A percentile compares a stretch with the other conserved stretches of the same genome.
These are phyloP conservation scores for Rossbeevera mucosa DNA, from an alignment of 768 basidiomycete species.

Conservation along the genomic window DNA sequence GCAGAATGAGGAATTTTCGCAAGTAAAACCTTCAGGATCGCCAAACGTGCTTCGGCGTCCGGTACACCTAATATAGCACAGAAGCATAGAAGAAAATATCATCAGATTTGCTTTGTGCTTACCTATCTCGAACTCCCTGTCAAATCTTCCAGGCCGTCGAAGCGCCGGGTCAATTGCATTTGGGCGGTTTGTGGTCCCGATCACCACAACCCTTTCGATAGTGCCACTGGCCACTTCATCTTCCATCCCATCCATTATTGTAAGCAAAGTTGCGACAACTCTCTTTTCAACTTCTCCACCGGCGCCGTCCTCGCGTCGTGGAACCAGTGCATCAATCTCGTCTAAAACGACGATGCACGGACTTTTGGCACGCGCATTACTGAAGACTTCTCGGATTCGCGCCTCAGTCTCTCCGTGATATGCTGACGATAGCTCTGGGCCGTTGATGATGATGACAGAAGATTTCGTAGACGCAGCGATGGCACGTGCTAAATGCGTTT, in stretches of 20 bases:
- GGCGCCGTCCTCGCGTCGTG: constrained; percentile 80
- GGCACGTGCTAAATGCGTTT: constrained; percentile 92
- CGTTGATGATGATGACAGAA: constrained; percentile 89
- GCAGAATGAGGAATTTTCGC: constrained; percentile 75
- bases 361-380: constrained; percentile 70
- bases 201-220: constrained; percentile 73
- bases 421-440: constrained; percentile 90
- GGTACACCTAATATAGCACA: constrained; percentile 63
- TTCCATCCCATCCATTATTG: constrained; percentile 89
- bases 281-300: constrained; percentile 95
- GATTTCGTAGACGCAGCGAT: constrained; percentile 86
- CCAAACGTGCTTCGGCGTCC: constrained; percentile 75
- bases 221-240: constrained; percentile 38
- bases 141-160: constrained; percentile 84
- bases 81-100: not conserved
- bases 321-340: constrained; percentile 93
- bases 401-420: constrained; percentile 98
- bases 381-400: constrained; percentile 83
- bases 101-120: constrained; percentile 16
- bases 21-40: constrained; percentile 85
- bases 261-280: constrained; percentile 91
- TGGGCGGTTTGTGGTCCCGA: constrained; percentile 93
- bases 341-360: constrained; percentile 95
- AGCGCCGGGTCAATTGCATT: constrained; percentile 95
- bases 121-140: constrained; percentile 96